A percentile compares a stretch with the other conserved stretches of the same genome.
These are phyloP conservation scores for Magnusiomyces tetraspermus DNA, from an alignment of 1,139 yeast genomes.

Conservation along the genomic window DNA sequence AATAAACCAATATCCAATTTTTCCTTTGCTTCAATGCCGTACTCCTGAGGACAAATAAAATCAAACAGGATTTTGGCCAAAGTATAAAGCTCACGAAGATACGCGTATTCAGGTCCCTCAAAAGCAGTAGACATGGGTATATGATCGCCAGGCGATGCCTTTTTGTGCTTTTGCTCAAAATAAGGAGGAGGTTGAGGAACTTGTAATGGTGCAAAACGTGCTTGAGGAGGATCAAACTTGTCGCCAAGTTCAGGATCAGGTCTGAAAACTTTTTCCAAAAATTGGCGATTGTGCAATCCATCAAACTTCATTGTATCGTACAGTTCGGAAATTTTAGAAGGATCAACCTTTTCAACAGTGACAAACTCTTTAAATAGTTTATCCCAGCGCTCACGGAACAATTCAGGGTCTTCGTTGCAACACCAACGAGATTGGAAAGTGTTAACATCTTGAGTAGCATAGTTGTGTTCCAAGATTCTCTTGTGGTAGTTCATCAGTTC, in stretches of 20 bases:
- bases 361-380: slow-evolving; percentile 88
- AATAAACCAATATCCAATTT: slow-evolving; percentile 91
- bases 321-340: slow-evolving; percentile 89
- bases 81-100: slow-evolving; percentile 78
- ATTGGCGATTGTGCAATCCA: slow-evolving; percentile 88
- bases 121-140: slow-evolving; percentile 36
- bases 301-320: slow-evolving; percentile 98
- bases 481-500: slow-evolving; percentile 92
- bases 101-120: slow-evolving; percentile 69
- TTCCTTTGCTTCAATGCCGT: slow-evolving; percentile 93
- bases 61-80: slow-evolving; percentile 91
- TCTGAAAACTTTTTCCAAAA: slow-evolving; percentile 71
- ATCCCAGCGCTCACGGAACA: slow-evolving; percentile 96
- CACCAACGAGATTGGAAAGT: slow-evolving; percentile 83
- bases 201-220: slow-evolving; percentile 3
- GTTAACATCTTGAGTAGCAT: slow-evolving; percentile 54
- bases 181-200: background rate
- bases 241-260: slow-evolving; percentile 43
- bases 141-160: background rate
- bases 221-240: slow-evolving; percentile 25
- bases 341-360: slow-evolving; percentile 93
- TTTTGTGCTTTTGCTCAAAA: slow-evolving; percentile 2
- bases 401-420: slow-evolving; percentile 85
- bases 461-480: slow-evolving; percentile 75
- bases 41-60: slow-evolving; percentile 96